Conservation (phyloP, 2,329 filamentous ascomycete genomes). For the Leptographium radiaticola region DNA sequence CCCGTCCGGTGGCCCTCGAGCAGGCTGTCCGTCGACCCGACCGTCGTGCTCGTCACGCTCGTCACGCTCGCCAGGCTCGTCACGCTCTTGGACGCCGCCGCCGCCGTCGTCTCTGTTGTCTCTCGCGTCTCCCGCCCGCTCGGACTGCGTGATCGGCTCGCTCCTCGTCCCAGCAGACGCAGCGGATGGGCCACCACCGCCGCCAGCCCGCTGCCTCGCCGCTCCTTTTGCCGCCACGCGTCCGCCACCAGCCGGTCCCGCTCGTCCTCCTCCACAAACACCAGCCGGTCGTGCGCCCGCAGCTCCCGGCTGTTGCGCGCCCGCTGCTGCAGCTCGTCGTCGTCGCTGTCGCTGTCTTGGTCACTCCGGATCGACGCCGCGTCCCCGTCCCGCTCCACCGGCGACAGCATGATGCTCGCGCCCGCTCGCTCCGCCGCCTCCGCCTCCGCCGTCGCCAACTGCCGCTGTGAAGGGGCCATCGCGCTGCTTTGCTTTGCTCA, state of each 20-base stretch:
- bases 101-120: not conserved
- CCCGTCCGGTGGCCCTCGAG: not conserved
- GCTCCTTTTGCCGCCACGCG: constrained; percentile 32
- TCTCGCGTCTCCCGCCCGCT: not conserved
- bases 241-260: constrained; percentile 46
- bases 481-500: no score
- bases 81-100: not conserved
- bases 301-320: constrained; percentile 59
- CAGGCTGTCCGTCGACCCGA: constrained; percentile 2
- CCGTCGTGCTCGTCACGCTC: not conserved
- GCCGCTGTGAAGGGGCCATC: not conserved
- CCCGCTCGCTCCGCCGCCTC: not conserved
- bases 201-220: constrained; percentile 33
- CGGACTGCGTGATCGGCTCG: constrained; percentile 17
- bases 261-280: constrained; percentile 67
- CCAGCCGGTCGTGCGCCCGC: constrained; percentile 53
- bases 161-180: constrained; percentile 23
- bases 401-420: constrained; percentile 38
- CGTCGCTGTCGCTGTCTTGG: constrained; percentile 65
- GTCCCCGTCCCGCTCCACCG: constrained; percentile 54
- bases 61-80: not conserved
- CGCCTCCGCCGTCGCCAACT: not conserved
- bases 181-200: constrained; percentile 33
- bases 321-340: constrained; percentile 53
- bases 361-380: constrained; percentile 54